Evolutionary conservation across 1,284 basidiomycete species (phyloP).

Genomic region (Entoloma clypeatum): DNA sequence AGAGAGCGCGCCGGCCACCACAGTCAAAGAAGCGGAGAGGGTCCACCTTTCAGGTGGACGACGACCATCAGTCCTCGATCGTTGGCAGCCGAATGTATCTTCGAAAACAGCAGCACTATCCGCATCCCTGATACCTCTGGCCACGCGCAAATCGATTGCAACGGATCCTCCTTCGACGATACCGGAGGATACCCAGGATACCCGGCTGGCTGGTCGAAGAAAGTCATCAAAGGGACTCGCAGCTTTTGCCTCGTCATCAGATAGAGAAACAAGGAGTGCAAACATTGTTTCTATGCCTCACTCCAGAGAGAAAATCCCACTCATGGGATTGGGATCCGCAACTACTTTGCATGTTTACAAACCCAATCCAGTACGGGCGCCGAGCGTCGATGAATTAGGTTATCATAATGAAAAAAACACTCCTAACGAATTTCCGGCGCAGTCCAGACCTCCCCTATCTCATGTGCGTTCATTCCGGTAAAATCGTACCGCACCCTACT

Average conservation of each 20-base stretch:
- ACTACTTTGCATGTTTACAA: slow-evolving; percentile 46
- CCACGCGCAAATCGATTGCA: slow-evolving; percentile 41
- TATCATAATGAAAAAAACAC: slow-evolving; percentile 36
- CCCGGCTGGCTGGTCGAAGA: slow-evolving; percentile 4
- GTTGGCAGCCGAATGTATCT: slow-evolving; percentile 51
- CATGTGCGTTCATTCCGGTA: slow-evolving; percentile 81
- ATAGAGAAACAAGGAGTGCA: slow-evolving; percentile 16
- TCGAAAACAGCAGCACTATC: slow-evolving; percentile 31
- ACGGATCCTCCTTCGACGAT: slow-evolving; percentile 7
- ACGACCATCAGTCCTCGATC: slow-evolving; percentile 59
- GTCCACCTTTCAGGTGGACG: slow-evolving; percentile 30
- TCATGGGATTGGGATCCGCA: slow-evolving; percentile 38
- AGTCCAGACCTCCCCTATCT: slow-evolving; percentile 60
- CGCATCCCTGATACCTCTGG: slow-evolving; percentile 34
- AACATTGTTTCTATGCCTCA: slow-evolving; percentile 8
- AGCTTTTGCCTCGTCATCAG: slow-evolving; percentile 28
- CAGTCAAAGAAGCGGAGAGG: slow-evolving; percentile 33
- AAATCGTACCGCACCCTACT: slow-evolving; percentile 42
- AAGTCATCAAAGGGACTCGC: slow-evolving; percentile 23
- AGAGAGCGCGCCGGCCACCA: slow-evolving; percentile 32
- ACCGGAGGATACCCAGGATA: slow-evolving; percentile 5
- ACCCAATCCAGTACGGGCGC: slow-evolving; percentile 27
- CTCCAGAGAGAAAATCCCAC: slow-evolving; percentile 4
- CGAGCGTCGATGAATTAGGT: slow-evolving; percentile 57
- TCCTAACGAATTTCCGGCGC: slow-evolving; percentile 36